Evolutionary conservation across 176 grass and related monocot species (phyloP).

Genomic region (Thalia dealbata): DNA sequence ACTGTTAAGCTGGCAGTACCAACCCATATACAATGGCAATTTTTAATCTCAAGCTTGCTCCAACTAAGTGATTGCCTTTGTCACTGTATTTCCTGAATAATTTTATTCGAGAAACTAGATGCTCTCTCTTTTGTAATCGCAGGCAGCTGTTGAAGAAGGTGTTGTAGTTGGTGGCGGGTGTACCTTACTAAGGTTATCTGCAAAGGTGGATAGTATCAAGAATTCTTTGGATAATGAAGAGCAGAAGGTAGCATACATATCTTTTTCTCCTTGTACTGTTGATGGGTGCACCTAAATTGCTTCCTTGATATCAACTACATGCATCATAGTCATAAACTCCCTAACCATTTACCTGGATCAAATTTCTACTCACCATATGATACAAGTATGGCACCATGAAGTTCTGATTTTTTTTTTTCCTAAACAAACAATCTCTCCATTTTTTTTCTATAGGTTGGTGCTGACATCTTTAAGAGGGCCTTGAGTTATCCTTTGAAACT

Average conservation of each 20-base stretch:
- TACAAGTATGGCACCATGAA: not conserved
- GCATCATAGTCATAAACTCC: not conserved
- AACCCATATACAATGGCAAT: no score
- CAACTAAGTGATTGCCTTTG: conserved; percentile 2
- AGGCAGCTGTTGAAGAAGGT: conserved; percentile 97
- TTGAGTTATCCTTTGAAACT: conserved; percentile 70
- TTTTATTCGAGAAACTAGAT: conserved; percentile 7
- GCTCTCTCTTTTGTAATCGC: conserved; percentile 17
- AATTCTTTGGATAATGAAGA: conserved; percentile 68
- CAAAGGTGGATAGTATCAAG: conserved; percentile 66
- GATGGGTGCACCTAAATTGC: not conserved
- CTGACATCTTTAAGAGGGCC: conserved; percentile 86
- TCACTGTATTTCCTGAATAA: no score
- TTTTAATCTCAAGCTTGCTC: no score
- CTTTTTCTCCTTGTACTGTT: not conserved
- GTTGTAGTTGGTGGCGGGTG: conserved; percentile 95
- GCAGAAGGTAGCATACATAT: conserved; percentile 44
- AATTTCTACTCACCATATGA: no score
- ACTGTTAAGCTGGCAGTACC: no score
- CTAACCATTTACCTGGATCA: not conserved
- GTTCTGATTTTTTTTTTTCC: not conserved
- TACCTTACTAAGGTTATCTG: conserved; percentile 74
- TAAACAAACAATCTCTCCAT: not conserved
- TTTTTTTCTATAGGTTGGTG: conserved; percentile 64
- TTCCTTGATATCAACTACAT: no score